phyloP scores from a whole-genome alignment of 169 alveolate species.

The Plasmodium sp. region DNA sequence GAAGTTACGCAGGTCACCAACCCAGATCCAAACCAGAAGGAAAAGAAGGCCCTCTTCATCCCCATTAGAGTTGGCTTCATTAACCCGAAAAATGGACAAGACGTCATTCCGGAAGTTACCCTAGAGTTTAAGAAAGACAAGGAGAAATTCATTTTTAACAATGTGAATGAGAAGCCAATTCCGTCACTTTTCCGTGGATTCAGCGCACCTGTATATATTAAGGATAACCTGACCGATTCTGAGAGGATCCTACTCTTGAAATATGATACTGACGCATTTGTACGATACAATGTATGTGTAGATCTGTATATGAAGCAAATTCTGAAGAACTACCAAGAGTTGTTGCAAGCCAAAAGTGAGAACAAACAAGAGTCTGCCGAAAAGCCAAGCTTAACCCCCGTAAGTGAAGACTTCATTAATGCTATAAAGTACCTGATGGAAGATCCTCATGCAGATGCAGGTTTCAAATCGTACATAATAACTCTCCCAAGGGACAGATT shows the following conservation, averaged over 20 bases:
- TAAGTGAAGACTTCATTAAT: constrained; percentile 41
- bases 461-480: constrained; percentile 58
- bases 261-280: constrained; percentile 91
- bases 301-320: constrained; percentile 77
- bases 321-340: constrained; percentile 45
- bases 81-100: constrained; percentile 83
- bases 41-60: constrained; percentile 89
- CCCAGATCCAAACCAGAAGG: constrained; percentile 90
- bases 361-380: not conserved
- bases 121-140: constrained; percentile 84
- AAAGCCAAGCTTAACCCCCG: constrained; percentile 25
- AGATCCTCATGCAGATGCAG: constrained; percentile 62
- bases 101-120: constrained; percentile 70
- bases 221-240: constrained; percentile 85
- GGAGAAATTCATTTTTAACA: constrained; percentile 84
- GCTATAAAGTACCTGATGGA: constrained; percentile 46
- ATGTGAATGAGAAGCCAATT: constrained; percentile 87
- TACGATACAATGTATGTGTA: constrained; percentile 79
- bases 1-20: constrained; percentile 87
- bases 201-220: constrained; percentile 93
- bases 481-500: constrained; percentile 53
- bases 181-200: constrained; percentile 91
- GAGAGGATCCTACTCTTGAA: constrained; percentile 89
- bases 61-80: constrained; percentile 91
- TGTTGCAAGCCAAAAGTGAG: constrained; percentile 7